phyloP scores from a whole-genome alignment of 257 asterid species.

The Penstemon newberryi region DNA sequence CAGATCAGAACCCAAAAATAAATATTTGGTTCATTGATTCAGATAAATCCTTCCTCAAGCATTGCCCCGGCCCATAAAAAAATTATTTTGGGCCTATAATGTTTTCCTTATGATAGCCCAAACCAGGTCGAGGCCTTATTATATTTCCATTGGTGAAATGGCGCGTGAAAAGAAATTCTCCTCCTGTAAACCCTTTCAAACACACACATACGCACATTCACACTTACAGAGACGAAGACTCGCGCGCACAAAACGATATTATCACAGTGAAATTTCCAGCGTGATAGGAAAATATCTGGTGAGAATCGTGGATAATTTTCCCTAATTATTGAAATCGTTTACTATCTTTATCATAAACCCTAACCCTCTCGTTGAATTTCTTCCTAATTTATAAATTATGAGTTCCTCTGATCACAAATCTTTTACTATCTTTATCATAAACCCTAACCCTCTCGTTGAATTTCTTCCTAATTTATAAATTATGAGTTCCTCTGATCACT shows the following conservation, averaged over 20 bases:
- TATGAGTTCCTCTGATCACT: too few relatives aligned
- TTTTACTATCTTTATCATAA: background rate
- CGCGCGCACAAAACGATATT: background rate
- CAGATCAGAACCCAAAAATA: too few relatives aligned
- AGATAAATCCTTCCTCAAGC: too few relatives aligned
- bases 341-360: slow-evolving; percentile 15
- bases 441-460: background rate
- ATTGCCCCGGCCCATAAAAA: too few relatives aligned
- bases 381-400: background rate
- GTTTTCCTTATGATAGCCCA: too few relatives aligned
- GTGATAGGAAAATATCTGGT: background rate
- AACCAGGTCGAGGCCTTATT: background rate
- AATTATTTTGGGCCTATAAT: too few relatives aligned
- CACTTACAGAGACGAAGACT: too few relatives aligned
- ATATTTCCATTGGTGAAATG: slow-evolving; percentile 20
- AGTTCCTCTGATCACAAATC: background rate
- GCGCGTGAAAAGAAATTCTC: slow-evolving; percentile 19
- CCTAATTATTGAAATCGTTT: background rate
- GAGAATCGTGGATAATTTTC: background rate
- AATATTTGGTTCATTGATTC: too few relatives aligned
- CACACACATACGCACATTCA: background rate
- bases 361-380: background rate
- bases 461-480: background rate
- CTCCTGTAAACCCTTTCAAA: background rate
- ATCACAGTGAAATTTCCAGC: background rate